phyloP scores from a whole-genome alignment of 1,284 basidiomycete species.

The Bjerkandera adusta region DNA sequence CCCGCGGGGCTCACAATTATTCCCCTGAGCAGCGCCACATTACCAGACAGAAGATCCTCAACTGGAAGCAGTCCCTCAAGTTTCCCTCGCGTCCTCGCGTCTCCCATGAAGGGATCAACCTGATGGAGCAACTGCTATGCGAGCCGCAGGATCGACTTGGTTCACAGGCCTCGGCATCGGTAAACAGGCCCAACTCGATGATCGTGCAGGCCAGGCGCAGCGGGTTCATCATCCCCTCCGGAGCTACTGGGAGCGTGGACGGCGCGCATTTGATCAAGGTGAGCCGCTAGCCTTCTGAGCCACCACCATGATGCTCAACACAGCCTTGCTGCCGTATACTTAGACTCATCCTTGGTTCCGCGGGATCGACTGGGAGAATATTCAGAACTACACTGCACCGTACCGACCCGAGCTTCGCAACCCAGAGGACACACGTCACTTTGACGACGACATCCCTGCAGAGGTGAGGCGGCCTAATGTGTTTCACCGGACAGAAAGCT shows the following conservation, averaged over 20 bases:
- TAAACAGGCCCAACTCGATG: conserved; percentile 74
- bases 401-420: conserved; percentile 81
- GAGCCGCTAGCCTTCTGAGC: conserved; percentile 22
- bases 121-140: conserved; percentile 88
- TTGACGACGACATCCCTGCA: conserved; percentile 89
- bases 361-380: conserved; percentile 82
- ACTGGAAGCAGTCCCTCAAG: conserved; percentile 86
- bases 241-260: conserved; percentile 57
- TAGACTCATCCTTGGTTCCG: conserved; percentile 87
- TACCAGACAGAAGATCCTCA: conserved; percentile 89
- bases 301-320: conserved; percentile 21
- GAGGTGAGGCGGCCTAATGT: conserved; percentile 56
- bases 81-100: conserved; percentile 86
- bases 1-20: background rate
- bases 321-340: conserved; percentile 12
- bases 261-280: conserved; percentile 89
- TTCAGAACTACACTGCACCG: conserved; percentile 79
- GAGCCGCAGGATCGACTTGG: conserved; percentile 94
- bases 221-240: conserved; percentile 58
- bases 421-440: conserved; percentile 86
- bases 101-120: conserved; percentile 81
- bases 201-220: conserved; percentile 73
- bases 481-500: background rate
- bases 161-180: conserved; percentile 64
- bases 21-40: conserved; percentile 65